A percentile compares a stretch with the other conserved stretches of the same genome.
These are phyloP conservation scores for Leccinum imitatum DNA, from an alignment of 768 basidiomycete species.

Conservation along the genomic window DNA sequence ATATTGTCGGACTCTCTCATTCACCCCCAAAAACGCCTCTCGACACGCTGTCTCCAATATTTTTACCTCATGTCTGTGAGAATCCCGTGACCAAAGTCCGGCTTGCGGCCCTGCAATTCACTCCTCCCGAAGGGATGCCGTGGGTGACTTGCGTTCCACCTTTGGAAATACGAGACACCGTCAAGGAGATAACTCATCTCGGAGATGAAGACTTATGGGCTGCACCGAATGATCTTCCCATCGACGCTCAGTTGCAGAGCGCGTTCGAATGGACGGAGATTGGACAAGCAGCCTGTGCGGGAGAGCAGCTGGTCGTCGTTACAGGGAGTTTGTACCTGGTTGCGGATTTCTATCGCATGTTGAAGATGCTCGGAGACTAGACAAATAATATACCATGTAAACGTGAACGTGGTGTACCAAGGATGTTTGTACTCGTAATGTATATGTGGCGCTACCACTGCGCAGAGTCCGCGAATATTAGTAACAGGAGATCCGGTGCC, in stretches of 20 bases:
- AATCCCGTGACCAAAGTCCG: conserved; percentile 34
- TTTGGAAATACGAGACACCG: conserved; percentile 42
- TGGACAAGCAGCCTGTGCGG: conserved; percentile 2
- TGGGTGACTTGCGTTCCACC: conserved; percentile 77
- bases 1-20: conserved; percentile 78
- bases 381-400: not conserved
- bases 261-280: conserved; percentile 50
- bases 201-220: conserved; percentile 46
- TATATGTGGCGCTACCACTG: no score
- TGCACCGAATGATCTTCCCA: conserved; percentile 33
- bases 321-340: conserved; percentile 95
- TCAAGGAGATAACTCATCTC: conserved; percentile 40
- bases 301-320: conserved; percentile 58
- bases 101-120: conserved; percentile 62
- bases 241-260: conserved; percentile 39
- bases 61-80: conserved; percentile 41
- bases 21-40: conserved; percentile 82
- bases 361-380: conserved; percentile 15
- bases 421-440: not conserved
- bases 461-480: no score
- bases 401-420: not conserved
- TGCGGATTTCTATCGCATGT: conserved; percentile 82
- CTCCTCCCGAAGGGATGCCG: conserved; percentile 87
- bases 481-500: no score
- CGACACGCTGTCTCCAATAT: conserved; percentile 68